A percentile compares a stretch with the other conserved stretches of the same genome.
phyloP scores from a whole-genome alignment of 768 basidiomycete species.

The Austroboletus eburneus region DNA sequence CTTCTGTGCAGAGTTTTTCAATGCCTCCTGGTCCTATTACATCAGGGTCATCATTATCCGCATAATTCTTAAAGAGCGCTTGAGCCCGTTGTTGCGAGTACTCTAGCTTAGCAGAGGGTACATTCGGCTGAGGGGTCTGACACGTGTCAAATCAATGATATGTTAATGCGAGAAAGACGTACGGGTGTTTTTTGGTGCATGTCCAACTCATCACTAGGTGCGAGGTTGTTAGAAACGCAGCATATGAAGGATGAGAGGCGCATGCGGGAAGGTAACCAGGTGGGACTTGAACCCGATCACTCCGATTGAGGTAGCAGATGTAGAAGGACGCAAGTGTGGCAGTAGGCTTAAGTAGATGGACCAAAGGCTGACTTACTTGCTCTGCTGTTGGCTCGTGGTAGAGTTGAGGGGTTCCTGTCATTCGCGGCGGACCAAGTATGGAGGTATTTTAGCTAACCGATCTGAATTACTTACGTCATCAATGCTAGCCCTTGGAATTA shows the following conservation, averaged over 20 bases:
- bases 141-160: constrained; percentile 1
- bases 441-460: constrained; percentile 16
- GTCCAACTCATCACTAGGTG: constrained; percentile 47
- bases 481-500: constrained; percentile 16
- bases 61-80: constrained; percentile 58
- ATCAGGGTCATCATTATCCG: constrained; percentile 44
- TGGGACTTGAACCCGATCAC: constrained; percentile 23
- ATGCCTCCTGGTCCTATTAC: constrained; percentile 73
- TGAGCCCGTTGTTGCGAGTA: constrained; percentile 51
- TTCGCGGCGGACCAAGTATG: constrained; percentile 10
- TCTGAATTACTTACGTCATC: constrained; percentile 30
- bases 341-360: constrained; percentile 11
- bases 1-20: constrained; percentile 64
- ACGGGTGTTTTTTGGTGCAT: constrained; percentile 30
- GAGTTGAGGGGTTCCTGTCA: constrained; percentile 25
- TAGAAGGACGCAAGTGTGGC: constrained; percentile 11
- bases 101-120: constrained; percentile 20
- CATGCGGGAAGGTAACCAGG: constrained; percentile 45
- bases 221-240: constrained; percentile 54
- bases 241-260: constrained; percentile 57
- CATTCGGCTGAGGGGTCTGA: constrained; percentile 1
- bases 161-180: constrained; percentile 12
- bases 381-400: constrained; percentile 20
- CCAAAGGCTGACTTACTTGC: constrained; percentile 30
- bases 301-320: constrained; percentile 11